Evolutionary conservation across 306 rosid genomes (phyloP), one percentile per base, ranked within the genome.

Genomic region (Astragalus glycyphyllos): DNA sequence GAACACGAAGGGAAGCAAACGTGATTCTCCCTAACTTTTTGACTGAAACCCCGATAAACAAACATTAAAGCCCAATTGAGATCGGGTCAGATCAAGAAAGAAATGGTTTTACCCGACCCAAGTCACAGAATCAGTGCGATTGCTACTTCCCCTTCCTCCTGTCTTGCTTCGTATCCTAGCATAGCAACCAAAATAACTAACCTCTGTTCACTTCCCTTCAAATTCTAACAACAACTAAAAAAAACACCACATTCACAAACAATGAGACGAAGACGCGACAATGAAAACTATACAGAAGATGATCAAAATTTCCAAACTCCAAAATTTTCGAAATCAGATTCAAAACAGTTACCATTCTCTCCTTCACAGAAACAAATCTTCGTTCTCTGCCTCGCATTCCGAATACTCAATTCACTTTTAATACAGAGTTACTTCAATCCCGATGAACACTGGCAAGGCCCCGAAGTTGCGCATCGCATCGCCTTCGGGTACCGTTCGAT

Each of bases 371-470:
- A 67, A 82, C 77, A 44, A 44, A 48, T 87, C 9, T 84, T 86
- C 17, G 77, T 32, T 17, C 54, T 86, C 29, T 87, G 95, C 67
- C 80, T 94, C 77, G 88, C 77, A 10, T 91, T 94, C 81, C 97
- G 96, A 64, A 68, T 91, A 14, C 68, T 73, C 62, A 94, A 94
- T 79, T 84, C 99, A 15, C 41, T 94, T 41, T 62, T 91, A 35
- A 81, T 94, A 56, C 96, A 87, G 87, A 90, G 82, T 34, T 87
- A 89, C 74, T 94, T 94, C 88, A 94, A 89, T 72, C 99, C 97
- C 5, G 99, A 94, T 80, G 99, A 94, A 84, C 95, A 91, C 69
- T 91, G 99, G 97, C 99, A 94, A 44, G 89, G 95, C 40, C 96
- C 92, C 7, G 97, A 94, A 72, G 96, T 90, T 26, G 97, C 97